phyloP scores from a whole-genome alignment of 768 basidiomycete species.

The Naganishia vishniacii region DNA sequence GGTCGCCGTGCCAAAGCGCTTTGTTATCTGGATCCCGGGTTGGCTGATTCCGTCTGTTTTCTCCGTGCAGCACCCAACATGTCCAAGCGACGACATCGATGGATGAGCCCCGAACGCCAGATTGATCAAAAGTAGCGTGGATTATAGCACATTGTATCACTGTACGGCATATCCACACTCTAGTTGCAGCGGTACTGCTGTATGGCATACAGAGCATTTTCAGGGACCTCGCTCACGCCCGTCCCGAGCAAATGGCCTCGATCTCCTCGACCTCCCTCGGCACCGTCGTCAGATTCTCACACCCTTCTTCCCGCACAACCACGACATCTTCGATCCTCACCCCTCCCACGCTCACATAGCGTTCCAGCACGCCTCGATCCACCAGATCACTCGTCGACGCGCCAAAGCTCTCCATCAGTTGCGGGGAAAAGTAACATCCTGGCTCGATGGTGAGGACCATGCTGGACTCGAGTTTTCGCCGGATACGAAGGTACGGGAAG shows the following conservation, averaged over 20 bases:
- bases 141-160: background rate
- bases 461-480: constrained; percentile 64
- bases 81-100: constrained; percentile 27
- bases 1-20: too few species aligned
- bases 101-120: constrained; percentile 30
- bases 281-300: constrained; percentile 79
- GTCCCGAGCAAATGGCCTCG: constrained; percentile 73
- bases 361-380: constrained; percentile 62
- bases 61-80: constrained; percentile 27
- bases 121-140: constrained; percentile 25
- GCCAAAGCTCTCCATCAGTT: constrained; percentile 52
- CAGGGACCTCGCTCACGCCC: background rate
- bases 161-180: background rate
- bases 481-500: constrained; percentile 72
- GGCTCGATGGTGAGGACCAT: constrained; percentile 95
- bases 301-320: constrained; percentile 65
- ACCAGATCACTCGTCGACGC: constrained; percentile 54
- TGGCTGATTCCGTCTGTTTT: background rate
- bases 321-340: constrained; percentile 92
- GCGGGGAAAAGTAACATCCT: constrained; percentile 72
- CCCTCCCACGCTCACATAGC: constrained; percentile 78
- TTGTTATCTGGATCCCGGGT: too few species aligned
- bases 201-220: background rate
- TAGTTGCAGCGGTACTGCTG: too few species aligned
- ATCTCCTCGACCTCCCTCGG: constrained; percentile 75